phyloP scores from a whole-genome alignment of 1,284 basidiomycete genomes.

The Athelia sp. region DNA sequence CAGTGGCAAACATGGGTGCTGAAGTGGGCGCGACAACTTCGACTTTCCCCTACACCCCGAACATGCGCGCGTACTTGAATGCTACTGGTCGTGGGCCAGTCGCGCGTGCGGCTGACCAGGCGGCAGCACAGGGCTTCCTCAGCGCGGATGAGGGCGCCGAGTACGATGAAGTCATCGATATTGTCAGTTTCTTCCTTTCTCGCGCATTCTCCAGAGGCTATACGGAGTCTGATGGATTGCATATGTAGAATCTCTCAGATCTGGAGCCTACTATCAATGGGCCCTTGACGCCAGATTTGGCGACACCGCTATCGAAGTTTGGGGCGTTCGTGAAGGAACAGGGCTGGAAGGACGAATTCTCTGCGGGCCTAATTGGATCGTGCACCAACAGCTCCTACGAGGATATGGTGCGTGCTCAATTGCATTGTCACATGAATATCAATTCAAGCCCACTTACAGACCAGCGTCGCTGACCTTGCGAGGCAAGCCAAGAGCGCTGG shows the following conservation, averaged over 20 bases:
- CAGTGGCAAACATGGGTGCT: conserved; percentile 98
- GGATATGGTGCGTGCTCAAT: conserved; percentile 64
- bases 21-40: conserved; percentile 99
- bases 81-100: conserved; percentile 91
- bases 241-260: conserved; percentile 73
- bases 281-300: conserved; percentile 96
- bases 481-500: conserved; percentile 85
- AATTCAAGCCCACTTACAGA: conserved; percentile 33
- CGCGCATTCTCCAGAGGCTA: background rate
- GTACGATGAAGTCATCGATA: conserved; percentile 94
- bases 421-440: background rate
- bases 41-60: conserved; percentile 91
- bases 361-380: conserved; percentile 91
- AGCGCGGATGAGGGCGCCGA: conserved; percentile 85
- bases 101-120: conserved; percentile 82
- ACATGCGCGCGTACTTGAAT: conserved; percentile 87
- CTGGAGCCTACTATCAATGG: conserved; percentile 97
- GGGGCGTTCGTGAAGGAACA: conserved; percentile 75
- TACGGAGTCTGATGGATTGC: background rate
- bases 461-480: conserved; percentile 88
- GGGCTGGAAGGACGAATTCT: conserved; percentile 90
- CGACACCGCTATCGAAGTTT: conserved; percentile 94
- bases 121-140: conserved; percentile 77
- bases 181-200: conserved; percentile 50
- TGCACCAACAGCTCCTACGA: conserved; percentile 98